Base-by-base conservation (phyloP, 2,329 filamentous ascomycete species). In the Hypoxylon sp. region DNA sequence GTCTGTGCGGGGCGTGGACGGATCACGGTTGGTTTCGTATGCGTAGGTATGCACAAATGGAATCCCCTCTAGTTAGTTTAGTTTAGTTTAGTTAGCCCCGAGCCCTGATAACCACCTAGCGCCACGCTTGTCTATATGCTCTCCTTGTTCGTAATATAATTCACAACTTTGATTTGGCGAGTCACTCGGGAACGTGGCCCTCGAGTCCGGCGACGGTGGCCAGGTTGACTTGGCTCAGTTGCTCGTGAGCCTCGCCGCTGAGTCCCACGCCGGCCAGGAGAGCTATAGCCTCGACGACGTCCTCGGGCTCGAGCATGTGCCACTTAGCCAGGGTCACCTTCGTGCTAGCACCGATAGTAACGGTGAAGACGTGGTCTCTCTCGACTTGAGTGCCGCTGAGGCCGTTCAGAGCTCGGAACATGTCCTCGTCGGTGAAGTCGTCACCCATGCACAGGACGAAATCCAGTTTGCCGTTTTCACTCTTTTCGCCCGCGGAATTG, bases 371-470 rank as follows among this genome's bases (percentile, higher is more conserved):
- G 76, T 94, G 88, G 37, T 93, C 83, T 78, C 81, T 81, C 70
- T 77, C 86, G 80, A 81, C 90, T 77, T 79, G 86, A 77, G 76
- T 86, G 79, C 83, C 85, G 1, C 84, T 85, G 3, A 87, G 79
- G 0, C 82, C 84, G 74, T 90, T 90, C 48, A 98, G 86, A 13
- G 94, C 91, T 62, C 93, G 92, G 88, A 98, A 98, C 89, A 91
- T 90, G 91, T 97, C 95, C 86, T 99, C 96, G 78, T 99, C 96
- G 5, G 96, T 99, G 74, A 96, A 97, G 77, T 99, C 96, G 80
- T 99, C 96, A 46, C 96, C 96, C 68, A 94, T 83, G 80, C 96
- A 99, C 56, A 98, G 85, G 10, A 97, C 90, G 77, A 98, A 98
- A 73, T 95, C 94, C 0, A 94, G 88, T 58, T 87, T 87, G 55